Evolutionary conservation across 2,329 filamentous ascomycete genomes (phyloP).

Genomic region (Sordariomycetes sp.): DNA sequence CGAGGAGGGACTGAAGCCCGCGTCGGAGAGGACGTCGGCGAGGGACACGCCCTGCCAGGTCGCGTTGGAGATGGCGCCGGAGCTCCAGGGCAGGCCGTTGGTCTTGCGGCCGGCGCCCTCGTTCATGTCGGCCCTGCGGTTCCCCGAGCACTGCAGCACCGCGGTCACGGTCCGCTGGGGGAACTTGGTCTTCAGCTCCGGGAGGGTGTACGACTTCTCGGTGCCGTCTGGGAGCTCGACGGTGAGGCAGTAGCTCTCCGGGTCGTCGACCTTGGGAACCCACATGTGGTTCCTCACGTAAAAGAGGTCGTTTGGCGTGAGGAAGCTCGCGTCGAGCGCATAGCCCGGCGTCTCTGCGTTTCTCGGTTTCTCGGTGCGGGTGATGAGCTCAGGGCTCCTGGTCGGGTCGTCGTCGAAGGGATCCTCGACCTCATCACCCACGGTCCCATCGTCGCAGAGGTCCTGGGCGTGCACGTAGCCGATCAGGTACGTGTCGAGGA

Average conservation of each 20-base stretch:
- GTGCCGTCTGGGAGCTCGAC: conserved; percentile 48
- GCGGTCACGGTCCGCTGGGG: conserved; percentile 40
- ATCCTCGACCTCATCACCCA: conserved; percentile 43
- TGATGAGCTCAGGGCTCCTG: conserved; percentile 40
- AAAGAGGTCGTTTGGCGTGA: conserved; percentile 46
- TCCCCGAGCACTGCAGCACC: conserved; percentile 51
- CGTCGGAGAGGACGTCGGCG: conserved; percentile 45
- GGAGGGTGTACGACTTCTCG: conserved; percentile 40
- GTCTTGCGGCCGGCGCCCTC: conserved; percentile 30
- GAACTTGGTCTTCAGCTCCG: conserved; percentile 44
- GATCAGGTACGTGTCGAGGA: conserved; percentile 55
- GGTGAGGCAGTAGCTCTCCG: conserved; percentile 34
- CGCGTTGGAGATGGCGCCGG: conserved; percentile 51
- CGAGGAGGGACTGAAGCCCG: conserved; percentile 37
- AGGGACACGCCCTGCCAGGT: conserved; percentile 49
- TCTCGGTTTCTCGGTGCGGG: conserved; percentile 44
- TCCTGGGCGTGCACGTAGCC: conserved; percentile 51
- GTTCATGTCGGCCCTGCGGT: conserved; percentile 52
- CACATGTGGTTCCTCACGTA: conserved; percentile 57
- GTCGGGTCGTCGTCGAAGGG: conserved; percentile 46
- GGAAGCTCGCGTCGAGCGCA: conserved; percentile 37
- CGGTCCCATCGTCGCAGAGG: conserved; percentile 38
- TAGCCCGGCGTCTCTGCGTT: conserved; percentile 51
- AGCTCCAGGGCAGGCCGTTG: conserved; percentile 50
- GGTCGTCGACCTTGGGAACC: conserved; percentile 39